These are phyloP conservation scores for Zygosaccharomyces gambellarensis DNA, from an alignment of 805 yeast species.

Conservation along the genomic window DNA sequence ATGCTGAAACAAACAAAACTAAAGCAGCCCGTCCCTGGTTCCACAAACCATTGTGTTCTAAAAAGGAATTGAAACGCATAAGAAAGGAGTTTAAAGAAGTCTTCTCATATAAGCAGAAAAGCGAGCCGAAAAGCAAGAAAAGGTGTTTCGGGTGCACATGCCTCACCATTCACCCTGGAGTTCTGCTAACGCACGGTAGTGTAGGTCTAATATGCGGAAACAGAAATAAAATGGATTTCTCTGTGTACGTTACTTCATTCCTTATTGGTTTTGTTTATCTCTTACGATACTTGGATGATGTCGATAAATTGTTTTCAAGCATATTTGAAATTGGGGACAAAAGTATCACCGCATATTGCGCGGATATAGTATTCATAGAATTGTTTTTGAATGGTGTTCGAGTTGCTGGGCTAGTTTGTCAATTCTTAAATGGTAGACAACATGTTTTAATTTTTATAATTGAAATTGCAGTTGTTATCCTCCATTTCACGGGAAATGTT, in stretches of 20 bases:
- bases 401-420: background rate
- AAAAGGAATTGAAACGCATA: background rate
- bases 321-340: background rate
- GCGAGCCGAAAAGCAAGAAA: background rate
- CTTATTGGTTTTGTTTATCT: background rate
- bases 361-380: background rate
- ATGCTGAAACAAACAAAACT: background rate
- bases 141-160: background rate
- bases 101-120: background rate
- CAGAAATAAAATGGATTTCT: background rate
- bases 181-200: background rate
- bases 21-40: background rate
- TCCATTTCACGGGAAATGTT: background rate
- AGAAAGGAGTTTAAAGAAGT: background rate
- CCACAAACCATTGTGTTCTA: background rate
- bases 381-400: background rate
- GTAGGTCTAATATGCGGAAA: background rate
- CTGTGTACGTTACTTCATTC: background rate
- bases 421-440: background rate
- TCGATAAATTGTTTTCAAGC: constrained; percentile 2
- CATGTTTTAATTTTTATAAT: background rate
- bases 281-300: constrained; percentile 3
- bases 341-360: background rate
- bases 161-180: background rate
- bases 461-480: background rate